A percentile compares a stretch with the other conserved stretches of the same genome.
Conservation (phyloP, 192 early-diverging fungal species). For the Linnemannia zychae region DNA sequence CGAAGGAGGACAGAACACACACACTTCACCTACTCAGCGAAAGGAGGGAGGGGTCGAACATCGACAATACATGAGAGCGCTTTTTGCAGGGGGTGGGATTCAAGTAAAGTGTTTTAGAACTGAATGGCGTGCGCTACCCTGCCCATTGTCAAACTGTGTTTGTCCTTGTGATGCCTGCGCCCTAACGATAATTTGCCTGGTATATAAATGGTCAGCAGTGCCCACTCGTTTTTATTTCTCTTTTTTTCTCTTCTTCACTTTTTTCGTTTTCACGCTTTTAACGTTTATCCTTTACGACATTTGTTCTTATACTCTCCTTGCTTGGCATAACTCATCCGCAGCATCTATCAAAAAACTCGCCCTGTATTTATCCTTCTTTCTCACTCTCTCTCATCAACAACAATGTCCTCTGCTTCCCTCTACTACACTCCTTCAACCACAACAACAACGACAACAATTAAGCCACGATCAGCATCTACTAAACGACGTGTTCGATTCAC, state of each 20-base stretch:
- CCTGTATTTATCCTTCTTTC: background rate
- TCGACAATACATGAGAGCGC: constrained; percentile 6
- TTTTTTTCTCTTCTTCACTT: background rate
- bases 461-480: background rate
- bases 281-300: background rate
- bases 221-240: background rate
- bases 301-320: background rate
- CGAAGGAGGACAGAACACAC: too few species aligned
- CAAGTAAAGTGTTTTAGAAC: background rate
- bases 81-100: background rate
- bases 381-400: background rate
- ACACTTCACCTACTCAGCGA: background rate
- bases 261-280: constrained; percentile 4
- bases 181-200: background rate
- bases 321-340: background rate
- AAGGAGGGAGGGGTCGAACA: background rate
- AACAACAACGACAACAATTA: background rate
- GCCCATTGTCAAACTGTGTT: background rate
- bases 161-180: background rate
- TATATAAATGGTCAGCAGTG: background rate
- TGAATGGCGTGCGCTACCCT: background rate
- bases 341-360: background rate
- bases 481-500: constrained; percentile 15
- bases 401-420: background rate
- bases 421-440: background rate